Conservation (phyloP, 371 early-diverging fungal genomes). For the Coelomomyces lativittatus region DNA sequence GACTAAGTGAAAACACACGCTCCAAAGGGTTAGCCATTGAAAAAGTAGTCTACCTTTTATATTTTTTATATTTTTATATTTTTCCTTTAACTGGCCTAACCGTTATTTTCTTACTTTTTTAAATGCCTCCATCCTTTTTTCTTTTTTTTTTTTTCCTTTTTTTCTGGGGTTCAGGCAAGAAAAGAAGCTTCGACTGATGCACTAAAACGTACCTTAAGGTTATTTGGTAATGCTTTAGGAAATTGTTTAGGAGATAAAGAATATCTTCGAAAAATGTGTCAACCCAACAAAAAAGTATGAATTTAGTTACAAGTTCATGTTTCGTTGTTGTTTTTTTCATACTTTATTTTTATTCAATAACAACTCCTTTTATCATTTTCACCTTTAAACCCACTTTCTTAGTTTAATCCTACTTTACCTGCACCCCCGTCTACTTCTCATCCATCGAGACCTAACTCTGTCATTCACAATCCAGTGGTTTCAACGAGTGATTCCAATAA, state of each 20-base stretch:
- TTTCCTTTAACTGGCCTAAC: no score
- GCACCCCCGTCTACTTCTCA: no score
- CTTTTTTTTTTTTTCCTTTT: background rate
- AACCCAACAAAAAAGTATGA: no score
- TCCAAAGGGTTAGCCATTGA: constrained; percentile 68
- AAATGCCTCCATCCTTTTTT: background rate
- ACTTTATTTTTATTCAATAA: no score
- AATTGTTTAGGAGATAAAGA: constrained; percentile 89
- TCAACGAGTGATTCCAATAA: no score
- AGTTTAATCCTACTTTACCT: no score
- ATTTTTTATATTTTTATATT: background rate
- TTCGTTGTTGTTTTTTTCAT: no score
- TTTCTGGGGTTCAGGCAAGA: constrained; percentile 34
- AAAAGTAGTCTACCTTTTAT: constrained; percentile 32
- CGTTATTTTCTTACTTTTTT: background rate
- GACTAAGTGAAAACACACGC: constrained; percentile 61
- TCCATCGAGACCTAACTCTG: no score
- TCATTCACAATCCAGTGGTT: no score
- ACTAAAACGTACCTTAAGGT: constrained; percentile 74
- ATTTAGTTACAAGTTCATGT: no score
- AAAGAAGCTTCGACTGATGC: constrained; percentile 96
- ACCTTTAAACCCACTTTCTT: no score
- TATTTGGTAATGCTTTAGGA: constrained; percentile 87
- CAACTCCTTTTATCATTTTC: no score
- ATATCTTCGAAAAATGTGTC: constrained; percentile 45